Evolutionary conservation across 371 early-diverging fungal species (phyloP).

Genomic region (Umbelopsis sp.): DNA sequence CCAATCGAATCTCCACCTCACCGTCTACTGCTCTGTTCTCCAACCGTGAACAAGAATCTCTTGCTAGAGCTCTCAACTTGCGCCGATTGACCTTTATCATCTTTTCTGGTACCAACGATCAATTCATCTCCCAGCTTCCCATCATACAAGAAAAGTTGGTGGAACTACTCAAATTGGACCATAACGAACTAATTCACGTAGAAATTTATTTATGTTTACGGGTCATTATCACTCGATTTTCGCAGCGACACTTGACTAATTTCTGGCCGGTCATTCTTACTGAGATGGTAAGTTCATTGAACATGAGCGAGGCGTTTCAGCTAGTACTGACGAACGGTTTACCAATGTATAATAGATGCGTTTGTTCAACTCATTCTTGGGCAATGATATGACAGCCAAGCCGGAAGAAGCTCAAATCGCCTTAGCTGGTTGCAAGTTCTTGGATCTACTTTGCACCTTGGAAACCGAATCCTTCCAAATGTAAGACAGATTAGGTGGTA

Average conservation of each 20-base stretch:
- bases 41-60: conserved; percentile 80
- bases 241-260: conserved; percentile 78
- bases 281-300: conserved; percentile 66
- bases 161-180: conserved; percentile 76
- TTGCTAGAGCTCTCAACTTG: conserved; percentile 68
- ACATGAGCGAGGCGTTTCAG: too few species aligned
- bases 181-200: conserved; percentile 71
- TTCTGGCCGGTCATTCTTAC: conserved; percentile 92
- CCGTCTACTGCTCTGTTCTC: conserved; percentile 79
- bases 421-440: conserved; percentile 85
- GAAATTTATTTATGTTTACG: conserved; percentile 88
- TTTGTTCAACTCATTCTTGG: conserved; percentile 58
- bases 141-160: conserved; percentile 89
- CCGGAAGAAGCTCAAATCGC: conserved; percentile 78
- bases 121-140: conserved; percentile 81
- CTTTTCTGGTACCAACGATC: conserved; percentile 76
- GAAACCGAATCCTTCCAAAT: conserved; percentile 85
- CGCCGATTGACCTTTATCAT: conserved; percentile 81
- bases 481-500: conserved; percentile 42
- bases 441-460: conserved; percentile 81
- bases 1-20: conserved; percentile 73
- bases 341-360: conserved; percentile 50
- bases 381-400: conserved; percentile 49
- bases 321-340: not conserved
- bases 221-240: conserved; percentile 78